phyloP scores from a whole-genome alignment of 2,329 filamentous ascomycete species.

The Exophiala aquamarina region DNA sequence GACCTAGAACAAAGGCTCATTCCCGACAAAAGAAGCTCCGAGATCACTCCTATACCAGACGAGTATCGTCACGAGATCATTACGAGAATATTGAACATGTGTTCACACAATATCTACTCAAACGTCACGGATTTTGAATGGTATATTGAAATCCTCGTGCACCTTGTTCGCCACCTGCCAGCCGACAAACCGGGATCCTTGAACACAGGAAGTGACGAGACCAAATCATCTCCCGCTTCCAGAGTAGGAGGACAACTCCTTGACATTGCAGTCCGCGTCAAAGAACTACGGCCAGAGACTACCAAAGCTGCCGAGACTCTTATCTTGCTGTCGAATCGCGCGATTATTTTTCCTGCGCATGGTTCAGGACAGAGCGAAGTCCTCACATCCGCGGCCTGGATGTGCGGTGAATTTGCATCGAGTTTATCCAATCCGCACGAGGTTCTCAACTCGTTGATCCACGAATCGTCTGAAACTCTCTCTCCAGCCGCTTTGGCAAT shows the following conservation, averaged over 20 bases:
- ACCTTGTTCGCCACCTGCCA: slow-evolving; percentile 54
- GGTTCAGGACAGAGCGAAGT: slow-evolving; percentile 59
- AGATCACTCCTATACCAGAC: slow-evolving; percentile 68
- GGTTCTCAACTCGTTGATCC: slow-evolving; percentile 71
- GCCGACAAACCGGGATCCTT: slow-evolving; percentile 7
- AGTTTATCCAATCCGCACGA: slow-evolving; percentile 69
- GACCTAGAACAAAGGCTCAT: slow-evolving; percentile 56
- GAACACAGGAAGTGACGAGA: slow-evolving; percentile 26
- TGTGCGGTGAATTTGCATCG: slow-evolving; percentile 84
- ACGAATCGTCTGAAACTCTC: slow-evolving; percentile 59
- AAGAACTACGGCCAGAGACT: slow-evolving; percentile 75
- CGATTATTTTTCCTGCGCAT: slow-evolving; percentile 56
- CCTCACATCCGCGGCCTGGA: slow-evolving; percentile 76
- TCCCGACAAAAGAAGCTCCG: slow-evolving; percentile 52
- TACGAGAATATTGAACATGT: slow-evolving; percentile 80
- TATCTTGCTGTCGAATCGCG: slow-evolving; percentile 60
- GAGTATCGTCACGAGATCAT: slow-evolving; percentile 86
- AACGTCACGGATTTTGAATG: slow-evolving; percentile 92
- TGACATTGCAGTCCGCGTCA: slow-evolving; percentile 89
- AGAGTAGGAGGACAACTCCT: slow-evolving; percentile 80
- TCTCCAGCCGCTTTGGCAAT: slow-evolving; percentile 70
- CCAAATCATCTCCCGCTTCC: slow-evolving; percentile 29
- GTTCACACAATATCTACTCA: slow-evolving; percentile 81
- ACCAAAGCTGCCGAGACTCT: slow-evolving; percentile 77
- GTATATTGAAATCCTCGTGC: slow-evolving; percentile 89